Base-by-base conservation (phyloP, 495 filamentous ascomycete species). In the Hypoxylon perforatum region DNA sequence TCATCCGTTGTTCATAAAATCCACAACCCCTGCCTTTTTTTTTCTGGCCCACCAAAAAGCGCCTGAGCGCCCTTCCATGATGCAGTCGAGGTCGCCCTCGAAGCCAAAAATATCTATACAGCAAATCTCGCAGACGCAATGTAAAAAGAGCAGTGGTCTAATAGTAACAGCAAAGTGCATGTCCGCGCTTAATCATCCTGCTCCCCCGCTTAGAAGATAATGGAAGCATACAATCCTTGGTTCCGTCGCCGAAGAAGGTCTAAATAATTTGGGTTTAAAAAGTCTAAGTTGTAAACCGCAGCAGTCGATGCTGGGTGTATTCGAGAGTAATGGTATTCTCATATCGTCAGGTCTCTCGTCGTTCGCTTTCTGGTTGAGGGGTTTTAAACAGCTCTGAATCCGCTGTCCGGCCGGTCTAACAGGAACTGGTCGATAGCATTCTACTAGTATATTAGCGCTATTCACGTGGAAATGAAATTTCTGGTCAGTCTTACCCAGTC, bases 401-500 rank as follows among this genome's bases (percentile, higher is more conserved):
- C 59, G 51, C 42, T 70, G 48, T 74, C 66, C 18, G 66, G 61
- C 23, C 69, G 41, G 41, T 44, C 66, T 9, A 74, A 72, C 5
- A 78, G 65, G 46, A 75, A 65, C 35, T 68, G 70, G 53, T 78
- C 76, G 61, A 78, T 77, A 38, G 70, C 55, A 59, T 53, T 73
- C 76, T 77, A 41, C 25, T 28, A 28, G 60, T 30, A 18, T 19
- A 45, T 76, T 68, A 74, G 69, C 45, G 22, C 10, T 22, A 22
- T 4, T 41, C 39, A 30, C 28, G 28, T 33, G 23, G 15, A n/a
- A 25, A 59, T 47, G n/a, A 19, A 14, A 39, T 1, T 30, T 45
- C 15, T 35, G 11, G 54, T 35, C 42, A 9, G 30, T 33, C 75
- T 35, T 67, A 80, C 80, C 80, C 80, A 83, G 61, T 83, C 79